Evolutionary conservation across 352 stramenopile species (phyloP).

Genomic region (Phytophthora sansomeana): DNA sequence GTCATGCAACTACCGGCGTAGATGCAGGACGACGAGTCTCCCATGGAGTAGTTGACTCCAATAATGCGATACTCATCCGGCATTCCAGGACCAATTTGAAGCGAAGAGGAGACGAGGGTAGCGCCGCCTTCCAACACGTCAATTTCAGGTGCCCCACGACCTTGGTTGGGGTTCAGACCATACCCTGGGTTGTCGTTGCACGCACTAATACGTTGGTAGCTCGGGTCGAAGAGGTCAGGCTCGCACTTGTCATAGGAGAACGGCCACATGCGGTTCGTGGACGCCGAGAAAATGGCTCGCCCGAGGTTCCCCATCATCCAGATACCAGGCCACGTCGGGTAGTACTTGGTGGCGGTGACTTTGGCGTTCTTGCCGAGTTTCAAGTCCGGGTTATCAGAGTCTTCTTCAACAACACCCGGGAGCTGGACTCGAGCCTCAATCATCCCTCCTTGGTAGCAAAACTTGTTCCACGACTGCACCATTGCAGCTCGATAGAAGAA

Average conservation of each 20-base stretch:
- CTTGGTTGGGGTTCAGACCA: constrained; percentile 73
- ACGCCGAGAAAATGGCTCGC: constrained; percentile 95
- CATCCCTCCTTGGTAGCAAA: constrained; percentile 74
- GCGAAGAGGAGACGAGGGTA: constrained; percentile 83
- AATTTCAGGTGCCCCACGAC: constrained; percentile 93
- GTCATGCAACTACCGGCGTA: constrained; percentile 52
- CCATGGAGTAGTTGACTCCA: constrained; percentile 40
- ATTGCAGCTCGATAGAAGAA: constrained; percentile 81
- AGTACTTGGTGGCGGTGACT: constrained; percentile 66
- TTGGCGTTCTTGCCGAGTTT: constrained; percentile 53
- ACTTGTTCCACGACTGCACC: constrained; percentile 88
- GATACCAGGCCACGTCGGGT: constrained; percentile 42
- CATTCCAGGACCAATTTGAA: constrained; percentile 89
- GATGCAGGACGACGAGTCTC: constrained; percentile 34
- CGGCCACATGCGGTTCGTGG: constrained; percentile 96
- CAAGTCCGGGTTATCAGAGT: constrained; percentile 55
- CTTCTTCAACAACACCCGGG: constrained; percentile 67
- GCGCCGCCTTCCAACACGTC: constrained; percentile 93
- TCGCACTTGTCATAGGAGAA: constrained; percentile 96
- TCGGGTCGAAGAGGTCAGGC: constrained; percentile 49
- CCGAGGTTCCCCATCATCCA: constrained; percentile 92
- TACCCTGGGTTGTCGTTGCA: constrained; percentile 93
- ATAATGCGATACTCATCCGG: constrained; percentile 65
- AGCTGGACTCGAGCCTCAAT: constrained; percentile 91
- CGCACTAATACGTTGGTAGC: constrained; percentile 81